Percentiles rank a stretch among this genome's conserved stretches.
phyloP scores from a whole-genome alignment of 176 grass and related monocot species.

The Triticum timopheevii region DNA sequence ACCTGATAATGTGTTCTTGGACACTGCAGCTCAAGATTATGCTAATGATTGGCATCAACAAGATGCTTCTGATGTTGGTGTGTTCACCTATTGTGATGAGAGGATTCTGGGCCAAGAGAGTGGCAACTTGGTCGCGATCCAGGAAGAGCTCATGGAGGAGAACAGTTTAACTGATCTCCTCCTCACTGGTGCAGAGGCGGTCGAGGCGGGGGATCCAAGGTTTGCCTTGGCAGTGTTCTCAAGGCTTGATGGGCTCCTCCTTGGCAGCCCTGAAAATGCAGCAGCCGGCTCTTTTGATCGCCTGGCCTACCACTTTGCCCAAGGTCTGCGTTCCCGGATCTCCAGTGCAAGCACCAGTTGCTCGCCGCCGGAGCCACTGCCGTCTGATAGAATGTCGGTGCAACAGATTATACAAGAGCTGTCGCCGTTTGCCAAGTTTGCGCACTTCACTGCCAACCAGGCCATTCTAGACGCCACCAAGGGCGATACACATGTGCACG shows the following conservation, averaged over 20 bases:
- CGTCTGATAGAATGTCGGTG: conserved; percentile 24
- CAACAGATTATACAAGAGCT: conserved; percentile 57
- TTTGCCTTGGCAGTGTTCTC: conserved; percentile 38
- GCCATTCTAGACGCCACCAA: conserved; percentile 52
- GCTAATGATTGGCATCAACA: conserved; percentile 19
- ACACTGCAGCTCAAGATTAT: conserved; percentile 10
- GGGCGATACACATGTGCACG: conserved; percentile 15
- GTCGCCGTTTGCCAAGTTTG: conserved; percentile 48
- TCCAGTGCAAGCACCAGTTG: background rate
- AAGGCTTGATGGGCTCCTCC: conserved; percentile 35
- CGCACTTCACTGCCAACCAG: conserved; percentile 59
- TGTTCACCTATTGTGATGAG: background rate
- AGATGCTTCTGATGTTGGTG: conserved; percentile 18
- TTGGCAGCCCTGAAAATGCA: background rate
- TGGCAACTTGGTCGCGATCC: conserved; percentile 38
- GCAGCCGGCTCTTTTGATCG: conserved; percentile 29
- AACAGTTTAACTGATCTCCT: conserved; percentile 56
- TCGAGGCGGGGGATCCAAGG: conserved; percentile 35
- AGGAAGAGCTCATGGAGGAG: conserved; percentile 58
- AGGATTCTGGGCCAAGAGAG: conserved; percentile 13
- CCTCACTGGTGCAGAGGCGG: conserved; percentile 45
- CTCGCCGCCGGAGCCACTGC: background rate
- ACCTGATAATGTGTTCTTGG: conserved; percentile 15
- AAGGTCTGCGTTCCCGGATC: conserved; percentile 36
- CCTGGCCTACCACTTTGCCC: conserved; percentile 43